Base-by-base conservation (phyloP, 192 early-diverging fungal genomes). In the Lobosporangium transversale region DNA sequence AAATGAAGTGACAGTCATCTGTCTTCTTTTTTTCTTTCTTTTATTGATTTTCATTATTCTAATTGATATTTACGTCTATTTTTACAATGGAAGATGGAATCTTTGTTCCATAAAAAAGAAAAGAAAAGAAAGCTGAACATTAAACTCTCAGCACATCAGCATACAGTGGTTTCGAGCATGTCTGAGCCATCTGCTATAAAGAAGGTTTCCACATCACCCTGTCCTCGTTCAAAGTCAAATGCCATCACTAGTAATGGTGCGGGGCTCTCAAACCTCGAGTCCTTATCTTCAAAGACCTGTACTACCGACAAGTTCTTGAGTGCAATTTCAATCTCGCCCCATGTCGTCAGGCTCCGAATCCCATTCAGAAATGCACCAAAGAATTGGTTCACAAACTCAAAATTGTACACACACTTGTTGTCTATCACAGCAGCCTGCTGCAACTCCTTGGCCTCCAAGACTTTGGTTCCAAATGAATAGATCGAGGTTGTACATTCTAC, bases 351-450 rank as follows among this genome's bases (percentile, higher is more conserved):
- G 1, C 54, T 51, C 29, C 80, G 68, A 29, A 86, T 79, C 20
- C 82, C 80, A 42, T 83, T 86, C 69, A 86, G 68, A 43, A 86
- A 86, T 4, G 80, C 80, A 53, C 81, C 82, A 82, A 86, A 86
- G 68, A 86, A 86, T 30, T 86, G 82, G 58, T 86, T 86, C 27
- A 84, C 82, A 71, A 74, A 84, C 35, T 80, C 85, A 61, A 86
- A 86, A 33, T 73, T 81, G 51, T 84, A 86, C 54, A 82, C 80
- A 55, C 79, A 86, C 67, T 83, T 81, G 35, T 68, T 71, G 32
- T 60, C 62, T 0, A 83, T 42, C 68, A 73, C 75, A 3, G 81
- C 67, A 0, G 82, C 82, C 29, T 86, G 85, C 47, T 82, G 80
- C 32, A 82, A 45, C 63, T 86, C 85, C 49, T 83, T 82, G 12